Conservation (phyloP, 495 filamentous ascomycete species). For the Talaromyces stipitatus region DNA sequence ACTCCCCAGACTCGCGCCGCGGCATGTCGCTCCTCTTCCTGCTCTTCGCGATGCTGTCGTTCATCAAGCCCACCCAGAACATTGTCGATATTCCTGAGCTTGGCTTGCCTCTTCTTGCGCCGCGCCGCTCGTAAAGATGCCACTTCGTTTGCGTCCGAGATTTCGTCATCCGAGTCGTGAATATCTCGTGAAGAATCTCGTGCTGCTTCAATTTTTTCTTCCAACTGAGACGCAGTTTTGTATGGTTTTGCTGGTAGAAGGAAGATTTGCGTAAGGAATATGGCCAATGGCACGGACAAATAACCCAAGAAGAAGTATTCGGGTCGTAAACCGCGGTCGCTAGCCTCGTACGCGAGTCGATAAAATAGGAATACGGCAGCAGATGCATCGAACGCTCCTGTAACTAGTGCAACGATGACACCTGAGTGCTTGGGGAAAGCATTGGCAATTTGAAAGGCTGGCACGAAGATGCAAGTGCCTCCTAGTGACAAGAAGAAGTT, state of each 20-base stretch:
- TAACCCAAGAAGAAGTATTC: constrained; percentile 60
- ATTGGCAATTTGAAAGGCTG: constrained; percentile 64
- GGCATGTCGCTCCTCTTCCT: constrained; percentile 46
- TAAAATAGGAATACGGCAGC: constrained; percentile 63
- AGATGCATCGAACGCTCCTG: constrained; percentile 65
- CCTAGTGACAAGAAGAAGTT: constrained; percentile 60
- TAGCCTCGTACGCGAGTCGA: constrained; percentile 48
- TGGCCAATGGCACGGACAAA: constrained; percentile 47
- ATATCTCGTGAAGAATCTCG: constrained; percentile 34
- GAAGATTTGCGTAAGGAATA: constrained; percentile 47
- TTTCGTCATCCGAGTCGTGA: constrained; percentile 55
- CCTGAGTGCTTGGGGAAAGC: constrained; percentile 61
- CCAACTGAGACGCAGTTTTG: constrained; percentile 49
- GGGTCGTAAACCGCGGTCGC: constrained; percentile 40
- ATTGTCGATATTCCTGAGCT: constrained; percentile 59
- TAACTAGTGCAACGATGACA: constrained; percentile 58
- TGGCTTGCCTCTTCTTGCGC: constrained; percentile 50
- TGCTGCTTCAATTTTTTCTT: constrained; percentile 56
- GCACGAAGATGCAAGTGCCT: constrained; percentile 63
- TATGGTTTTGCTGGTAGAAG: constrained; percentile 59
- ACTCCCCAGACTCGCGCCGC: constrained; percentile 63
- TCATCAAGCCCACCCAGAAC: constrained; percentile 55
- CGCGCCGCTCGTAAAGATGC: constrained; percentile 50
- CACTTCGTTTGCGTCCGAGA: constrained; percentile 32
- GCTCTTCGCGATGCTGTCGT: constrained; percentile 38